Conservation (phyloP, 768 basidiomycete genomes). For the Tulasnella sp. region DNA sequence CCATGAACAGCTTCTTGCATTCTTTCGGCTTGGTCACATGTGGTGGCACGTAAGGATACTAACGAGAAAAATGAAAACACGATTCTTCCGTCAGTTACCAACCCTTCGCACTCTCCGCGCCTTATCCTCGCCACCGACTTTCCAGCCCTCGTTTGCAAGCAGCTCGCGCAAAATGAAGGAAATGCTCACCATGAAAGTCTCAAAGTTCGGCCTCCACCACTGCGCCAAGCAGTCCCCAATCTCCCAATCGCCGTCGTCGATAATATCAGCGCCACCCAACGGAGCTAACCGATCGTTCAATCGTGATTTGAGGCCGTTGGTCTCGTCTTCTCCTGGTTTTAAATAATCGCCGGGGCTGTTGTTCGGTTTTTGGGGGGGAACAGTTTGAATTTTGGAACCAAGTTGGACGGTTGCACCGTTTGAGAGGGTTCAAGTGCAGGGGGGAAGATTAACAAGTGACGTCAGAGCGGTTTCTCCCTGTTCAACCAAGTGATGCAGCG, state of each 20-base stretch:
- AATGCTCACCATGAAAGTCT: conserved; percentile 89
- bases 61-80: neutral
- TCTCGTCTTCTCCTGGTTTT: conserved; percentile 91
- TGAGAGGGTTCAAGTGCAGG: neutral
- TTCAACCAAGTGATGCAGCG: neutral
- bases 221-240: conserved; percentile 95
- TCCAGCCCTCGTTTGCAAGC: too few relatives aligned
- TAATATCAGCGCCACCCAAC: conserved; percentile 70
- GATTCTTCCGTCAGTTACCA: neutral
- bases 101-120: neutral
- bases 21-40: conserved; percentile 98
- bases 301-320: conserved; percentile 82
- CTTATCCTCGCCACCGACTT: neutral
- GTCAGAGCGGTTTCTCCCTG: neutral
- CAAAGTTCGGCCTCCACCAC: conserved; percentile 98
- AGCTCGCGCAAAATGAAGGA: neutral
- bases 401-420: neutral
- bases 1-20: conserved; percentile 91
- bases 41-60: conserved; percentile 93
- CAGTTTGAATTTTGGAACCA: neutral
- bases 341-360: conserved; percentile 94
- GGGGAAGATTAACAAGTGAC: neutral
- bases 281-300: conserved; percentile 88
- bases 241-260: conserved; percentile 85
- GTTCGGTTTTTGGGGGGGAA: neutral